Evolutionary conservation across 1,139 yeast genomes (phyloP).

Genomic region (Saccharomyces pastorianus): DNA sequence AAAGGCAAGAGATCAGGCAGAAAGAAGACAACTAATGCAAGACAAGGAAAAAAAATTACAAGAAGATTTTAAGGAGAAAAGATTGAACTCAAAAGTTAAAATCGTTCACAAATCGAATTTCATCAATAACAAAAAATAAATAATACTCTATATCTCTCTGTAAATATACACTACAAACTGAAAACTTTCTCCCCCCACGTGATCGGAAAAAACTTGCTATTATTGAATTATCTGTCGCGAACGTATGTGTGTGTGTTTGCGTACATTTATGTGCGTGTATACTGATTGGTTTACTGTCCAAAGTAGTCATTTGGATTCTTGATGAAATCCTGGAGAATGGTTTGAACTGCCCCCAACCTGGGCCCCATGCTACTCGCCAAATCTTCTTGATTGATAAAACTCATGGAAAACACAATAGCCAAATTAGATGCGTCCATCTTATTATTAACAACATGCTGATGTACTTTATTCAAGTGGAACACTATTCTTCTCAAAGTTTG

Average conservation of each 20-base stretch:
- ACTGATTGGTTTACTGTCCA: slow-evolving; percentile 3
- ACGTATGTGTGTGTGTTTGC: too few species aligned
- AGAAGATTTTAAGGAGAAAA: slow-evolving; percentile 29
- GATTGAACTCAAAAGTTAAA: slow-evolving; percentile 29
- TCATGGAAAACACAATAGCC: slow-evolving; percentile 68
- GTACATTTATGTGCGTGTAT: too few species aligned
- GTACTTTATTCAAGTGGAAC: slow-evolving; percentile 58
- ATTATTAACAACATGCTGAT: slow-evolving; percentile 51
- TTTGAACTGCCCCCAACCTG: slow-evolving; percentile 37
- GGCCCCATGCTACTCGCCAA: slow-evolving; percentile 36
- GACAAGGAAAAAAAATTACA: slow-evolving; percentile 30
- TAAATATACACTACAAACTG: not conserved
- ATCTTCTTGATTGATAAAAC: slow-evolving; percentile 40
- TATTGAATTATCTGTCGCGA: too few species aligned
- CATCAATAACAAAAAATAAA: slow-evolving; percentile 12
- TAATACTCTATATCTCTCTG: slow-evolving; percentile 5
- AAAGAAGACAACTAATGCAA: slow-evolving; percentile 33
- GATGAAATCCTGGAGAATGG: slow-evolving; percentile 34
- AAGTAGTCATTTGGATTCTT: slow-evolving; percentile 30
- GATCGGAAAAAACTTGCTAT: too few species aligned
- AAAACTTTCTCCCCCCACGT: too few species aligned
- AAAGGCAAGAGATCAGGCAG: slow-evolving; percentile 47
- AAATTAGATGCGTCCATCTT: slow-evolving; percentile 74
- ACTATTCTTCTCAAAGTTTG: slow-evolving; percentile 59
- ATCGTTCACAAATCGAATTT: slow-evolving; percentile 31